These are phyloP conservation scores for Paramecium sonneborni DNA, from an alignment of 73 alveolate species.

Conservation along the genomic window DNA sequence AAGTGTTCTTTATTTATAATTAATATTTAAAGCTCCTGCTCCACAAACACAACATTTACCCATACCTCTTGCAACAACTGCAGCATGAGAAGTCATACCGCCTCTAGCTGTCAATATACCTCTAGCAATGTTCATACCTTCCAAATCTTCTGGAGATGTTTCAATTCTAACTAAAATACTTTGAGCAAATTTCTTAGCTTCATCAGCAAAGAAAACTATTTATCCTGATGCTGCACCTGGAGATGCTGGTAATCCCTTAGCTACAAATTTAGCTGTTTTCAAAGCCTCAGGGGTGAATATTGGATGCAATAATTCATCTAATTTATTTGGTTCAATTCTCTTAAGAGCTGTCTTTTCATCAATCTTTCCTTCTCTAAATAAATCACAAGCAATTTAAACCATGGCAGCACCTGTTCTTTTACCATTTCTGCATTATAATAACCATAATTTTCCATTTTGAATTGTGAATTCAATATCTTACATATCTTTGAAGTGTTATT, in stretches of 20 bases:
- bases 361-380: slow-evolving; percentile 76
- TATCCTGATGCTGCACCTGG: slow-evolving; percentile 88
- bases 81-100: slow-evolving; percentile 89
- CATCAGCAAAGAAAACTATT: slow-evolving; percentile 79
- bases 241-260: slow-evolving; percentile 73
- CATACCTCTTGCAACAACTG: slow-evolving; percentile 88
- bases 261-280: slow-evolving; percentile 57
- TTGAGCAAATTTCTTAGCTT: slow-evolving; percentile 71
- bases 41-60: slow-evolving; percentile 84
- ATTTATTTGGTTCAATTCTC: slow-evolving; percentile 63
- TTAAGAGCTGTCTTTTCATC: slow-evolving; percentile 72
- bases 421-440: slow-evolving; percentile 80
- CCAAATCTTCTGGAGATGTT: slow-evolving; percentile 83
- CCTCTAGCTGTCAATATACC: slow-evolving; percentile 82
- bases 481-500: slow-evolving; percentile 80
- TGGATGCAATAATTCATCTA: slow-evolving; percentile 81
- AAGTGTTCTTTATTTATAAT: slow-evolving; percentile 63
- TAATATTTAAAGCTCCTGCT: slow-evolving; percentile 67
- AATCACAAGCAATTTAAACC: slow-evolving; percentile 80
- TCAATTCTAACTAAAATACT: slow-evolving; percentile 77
- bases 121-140: slow-evolving; percentile 78
- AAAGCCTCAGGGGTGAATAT: slow-evolving; percentile 70
- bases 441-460: slow-evolving; percentile 78
- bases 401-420: slow-evolving; percentile 82
- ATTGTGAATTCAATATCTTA: slow-evolving; percentile 86